Conservation (phyloP, 1,284 basidiomycete genomes). For the Ustilago crameri region DNA sequence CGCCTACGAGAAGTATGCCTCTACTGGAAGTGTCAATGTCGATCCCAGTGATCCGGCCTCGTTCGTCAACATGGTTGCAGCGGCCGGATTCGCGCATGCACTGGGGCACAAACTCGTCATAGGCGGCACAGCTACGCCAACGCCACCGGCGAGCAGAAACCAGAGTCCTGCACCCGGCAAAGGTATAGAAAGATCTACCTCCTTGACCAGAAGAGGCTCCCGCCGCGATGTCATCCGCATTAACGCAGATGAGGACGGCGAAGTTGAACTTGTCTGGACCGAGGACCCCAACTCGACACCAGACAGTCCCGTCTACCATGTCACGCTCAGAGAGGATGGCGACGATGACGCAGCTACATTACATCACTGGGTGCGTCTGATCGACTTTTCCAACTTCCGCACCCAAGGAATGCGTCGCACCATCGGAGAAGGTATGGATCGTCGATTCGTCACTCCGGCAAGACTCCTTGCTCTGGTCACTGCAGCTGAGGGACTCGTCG, state of each 20-base stretch:
- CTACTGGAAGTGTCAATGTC: conserved; percentile 47
- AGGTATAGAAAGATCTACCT: conserved; percentile 11
- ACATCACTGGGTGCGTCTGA: conserved; percentile 57
- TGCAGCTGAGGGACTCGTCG: conserved; percentile 59
- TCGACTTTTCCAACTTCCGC: conserved; percentile 85
- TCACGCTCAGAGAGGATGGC: conserved; percentile 44
- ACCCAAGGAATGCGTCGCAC: conserved; percentile 93
- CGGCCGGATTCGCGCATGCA: conserved; percentile 61
- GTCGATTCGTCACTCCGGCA: conserved; percentile 90
- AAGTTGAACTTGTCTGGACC: conserved; percentile 58
- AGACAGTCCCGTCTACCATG: conserved; percentile 48
- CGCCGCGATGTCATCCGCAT: conserved; percentile 35
- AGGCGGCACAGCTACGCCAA: conserved; percentile 22
- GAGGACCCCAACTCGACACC: conserved; percentile 45
- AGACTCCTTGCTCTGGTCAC: conserved; percentile 72
- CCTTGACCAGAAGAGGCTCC: conserved; percentile 17
- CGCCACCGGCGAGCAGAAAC: conserved; percentile 32
- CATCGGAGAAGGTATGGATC: conserved; percentile 86
- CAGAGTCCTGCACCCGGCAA: conserved; percentile 34
- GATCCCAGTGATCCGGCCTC: conserved; percentile 54
- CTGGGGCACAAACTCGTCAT: conserved; percentile 55
- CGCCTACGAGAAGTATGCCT: conserved; percentile 57
- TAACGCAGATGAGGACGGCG: conserved; percentile 45
- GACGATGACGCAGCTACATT: conserved; percentile 35
- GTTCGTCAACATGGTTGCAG: conserved; percentile 62